Evolutionary conservation across 1,284 basidiomycete genomes (phyloP).

Genomic region (Trichosporon sp.): DNA sequence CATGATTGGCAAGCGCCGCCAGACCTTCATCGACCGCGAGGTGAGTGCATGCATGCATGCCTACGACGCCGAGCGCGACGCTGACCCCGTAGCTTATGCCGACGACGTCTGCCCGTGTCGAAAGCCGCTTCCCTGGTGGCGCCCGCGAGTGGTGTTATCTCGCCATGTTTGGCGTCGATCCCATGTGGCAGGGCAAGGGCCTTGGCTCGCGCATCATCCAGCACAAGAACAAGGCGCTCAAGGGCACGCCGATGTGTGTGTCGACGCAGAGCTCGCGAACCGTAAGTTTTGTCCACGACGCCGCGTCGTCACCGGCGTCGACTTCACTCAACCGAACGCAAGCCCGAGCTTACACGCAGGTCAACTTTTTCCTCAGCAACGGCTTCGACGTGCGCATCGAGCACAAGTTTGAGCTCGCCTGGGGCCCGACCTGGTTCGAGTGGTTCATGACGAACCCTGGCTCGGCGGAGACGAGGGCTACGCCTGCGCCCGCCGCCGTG

Average conservation of each 20-base stretch:
- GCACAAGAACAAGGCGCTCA: not conserved
- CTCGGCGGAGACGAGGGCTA: not conserved
- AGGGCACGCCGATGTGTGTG: constrained; percentile 1
- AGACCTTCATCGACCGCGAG: constrained; percentile 1
- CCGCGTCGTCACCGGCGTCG: not conserved
- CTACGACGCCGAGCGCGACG: not conserved
- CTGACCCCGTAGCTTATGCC: not conserved
- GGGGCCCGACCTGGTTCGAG: constrained; percentile 5
- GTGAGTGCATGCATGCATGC: not conserved
- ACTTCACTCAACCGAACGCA: not conserved
- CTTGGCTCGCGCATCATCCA: constrained; percentile 7
- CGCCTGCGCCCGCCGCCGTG: not conserved
- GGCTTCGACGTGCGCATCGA: constrained; percentile 5
- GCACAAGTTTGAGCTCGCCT: constrained; percentile 4
- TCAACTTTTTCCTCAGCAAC: constrained; percentile 11
- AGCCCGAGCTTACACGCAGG: not conserved
- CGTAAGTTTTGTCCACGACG: not conserved
- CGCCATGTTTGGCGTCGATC: constrained; percentile 11
- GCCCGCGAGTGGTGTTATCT: constrained; percentile 4
- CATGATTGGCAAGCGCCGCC: not conserved
- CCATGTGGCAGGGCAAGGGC: constrained; percentile 7
- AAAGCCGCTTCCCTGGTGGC: not conserved
- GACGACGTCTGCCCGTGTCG: constrained; percentile 1
- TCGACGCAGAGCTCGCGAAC: constrained; percentile 7
- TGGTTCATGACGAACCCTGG: constrained; percentile 2